phyloP scores from a whole-genome alignment of 192 early-diverging fungal species.

The Helicostylum pulchrum region DNA sequence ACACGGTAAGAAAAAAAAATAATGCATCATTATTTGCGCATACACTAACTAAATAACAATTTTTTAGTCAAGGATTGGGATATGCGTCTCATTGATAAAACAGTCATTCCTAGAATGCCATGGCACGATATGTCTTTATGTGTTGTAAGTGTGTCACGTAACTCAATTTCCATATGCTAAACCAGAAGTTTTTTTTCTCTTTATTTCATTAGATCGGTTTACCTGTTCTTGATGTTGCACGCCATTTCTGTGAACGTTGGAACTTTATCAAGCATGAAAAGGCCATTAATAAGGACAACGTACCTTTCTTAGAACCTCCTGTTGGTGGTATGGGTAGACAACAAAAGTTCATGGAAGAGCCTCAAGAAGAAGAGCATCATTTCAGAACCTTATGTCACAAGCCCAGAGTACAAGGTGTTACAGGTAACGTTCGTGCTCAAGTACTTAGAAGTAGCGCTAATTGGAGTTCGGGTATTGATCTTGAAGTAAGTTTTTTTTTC shows the following conservation, averaged over 20 bases:
- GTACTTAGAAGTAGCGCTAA: slow-evolving; percentile 62
- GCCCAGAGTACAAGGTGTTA: slow-evolving; percentile 42
- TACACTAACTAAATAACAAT: neutral
- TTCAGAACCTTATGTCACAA: slow-evolving; percentile 37
- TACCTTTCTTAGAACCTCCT: slow-evolving; percentile 64
- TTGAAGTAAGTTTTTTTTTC: slow-evolving; percentile 40
- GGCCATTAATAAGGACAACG: slow-evolving; percentile 48
- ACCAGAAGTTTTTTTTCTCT: neutral
- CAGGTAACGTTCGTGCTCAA: slow-evolving; percentile 62
- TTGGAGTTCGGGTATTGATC: slow-evolving; percentile 64
- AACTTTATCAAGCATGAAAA: slow-evolving; percentile 81
- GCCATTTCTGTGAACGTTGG: slow-evolving; percentile 86
- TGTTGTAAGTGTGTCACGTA: slow-evolving; percentile 41
- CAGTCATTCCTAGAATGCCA: slow-evolving; percentile 66
- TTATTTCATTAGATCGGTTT: slow-evolving; percentile 50
- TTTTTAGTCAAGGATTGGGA: slow-evolving; percentile 49
- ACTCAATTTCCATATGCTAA: slow-evolving; percentile 4
- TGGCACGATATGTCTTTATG: slow-evolving; percentile 86
- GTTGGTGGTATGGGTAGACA: slow-evolving; percentile 28
- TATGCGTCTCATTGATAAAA: slow-evolving; percentile 45
- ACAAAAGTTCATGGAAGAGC: slow-evolving; percentile 21
- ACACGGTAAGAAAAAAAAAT: slow-evolving; percentile 32
- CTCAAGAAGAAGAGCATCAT: slow-evolving; percentile 54
- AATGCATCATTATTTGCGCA: neutral
- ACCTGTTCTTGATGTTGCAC: slow-evolving; percentile 75